Conservation (phyloP, 805 yeast genomes). For the Saccharomycopsis selenospora region DNA sequence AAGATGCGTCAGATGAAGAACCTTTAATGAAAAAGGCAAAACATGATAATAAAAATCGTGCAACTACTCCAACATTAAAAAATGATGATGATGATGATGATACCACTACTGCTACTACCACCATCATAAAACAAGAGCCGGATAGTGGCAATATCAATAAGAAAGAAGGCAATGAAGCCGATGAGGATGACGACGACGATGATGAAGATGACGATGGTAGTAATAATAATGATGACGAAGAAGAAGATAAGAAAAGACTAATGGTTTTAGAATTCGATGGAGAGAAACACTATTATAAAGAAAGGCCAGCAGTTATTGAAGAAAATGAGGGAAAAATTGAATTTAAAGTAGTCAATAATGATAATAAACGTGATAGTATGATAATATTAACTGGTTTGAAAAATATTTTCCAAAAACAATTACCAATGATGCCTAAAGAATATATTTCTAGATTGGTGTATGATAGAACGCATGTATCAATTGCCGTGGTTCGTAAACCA, state of each 20-base stretch:
- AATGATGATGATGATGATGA: neutral
- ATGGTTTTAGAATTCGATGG: conserved; percentile 56
- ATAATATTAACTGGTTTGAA: conserved; percentile 92
- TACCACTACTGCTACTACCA: neutral
- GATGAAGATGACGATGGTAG: conserved; percentile 25
- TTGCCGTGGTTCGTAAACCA: conserved; percentile 93
- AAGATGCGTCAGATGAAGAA: conserved; percentile 25
- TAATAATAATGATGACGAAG: conserved; percentile 22
- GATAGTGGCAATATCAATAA: neutral
- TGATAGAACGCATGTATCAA: conserved; percentile 88
- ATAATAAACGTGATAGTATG: conserved; percentile 76
- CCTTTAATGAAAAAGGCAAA: conserved; percentile 28
- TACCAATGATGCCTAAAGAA: conserved; percentile 98
- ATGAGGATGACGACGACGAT: conserved; percentile 24
- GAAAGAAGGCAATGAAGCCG: conserved; percentile 20
- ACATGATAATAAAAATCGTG: conserved; percentile 9
- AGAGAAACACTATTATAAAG: conserved; percentile 71
- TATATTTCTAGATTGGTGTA: conserved; percentile 91
- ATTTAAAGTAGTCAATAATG: conserved; percentile 94
- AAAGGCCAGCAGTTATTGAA: conserved; percentile 89
- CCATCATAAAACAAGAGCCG: conserved; percentile 1
- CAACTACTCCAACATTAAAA: neutral
- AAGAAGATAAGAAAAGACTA: conserved; percentile 28
- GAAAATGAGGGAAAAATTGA: conserved; percentile 91
- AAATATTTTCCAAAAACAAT: conserved; percentile 92